A percentile compares a stretch with the other conserved stretches of the same genome.
Conservation (phyloP, 164 flowering plant genomes). For the Macadamia tetraphylla region DNA sequence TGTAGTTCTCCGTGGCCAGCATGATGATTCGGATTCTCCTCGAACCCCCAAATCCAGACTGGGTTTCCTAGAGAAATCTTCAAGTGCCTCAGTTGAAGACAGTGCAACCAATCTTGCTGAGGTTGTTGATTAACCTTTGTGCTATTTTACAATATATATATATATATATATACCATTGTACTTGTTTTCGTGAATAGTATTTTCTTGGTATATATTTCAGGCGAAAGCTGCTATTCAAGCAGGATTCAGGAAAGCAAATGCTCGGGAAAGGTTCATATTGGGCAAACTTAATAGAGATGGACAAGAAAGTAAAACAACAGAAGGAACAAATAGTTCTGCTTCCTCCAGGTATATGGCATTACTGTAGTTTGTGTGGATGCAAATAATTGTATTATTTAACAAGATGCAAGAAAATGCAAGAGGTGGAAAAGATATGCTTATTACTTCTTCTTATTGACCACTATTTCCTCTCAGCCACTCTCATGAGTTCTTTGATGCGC, state of each 20-base stretch:
- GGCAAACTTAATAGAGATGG: constrained; percentile 49
- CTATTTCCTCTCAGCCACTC: constrained; percentile 39
- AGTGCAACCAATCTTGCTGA: constrained; percentile 82
- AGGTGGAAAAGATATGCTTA: neutral
- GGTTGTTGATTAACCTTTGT: constrained; percentile 30
- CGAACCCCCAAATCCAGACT: constrained; percentile 81
- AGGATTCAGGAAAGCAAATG: constrained; percentile 58
- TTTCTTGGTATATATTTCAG: constrained; percentile 27
- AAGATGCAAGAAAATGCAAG: neutral
- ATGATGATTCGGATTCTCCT: constrained; percentile 72
- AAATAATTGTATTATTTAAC: constrained; percentile 3
- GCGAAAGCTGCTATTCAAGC: constrained; percentile 85
- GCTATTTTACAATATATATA: neutral
- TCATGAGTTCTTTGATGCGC: constrained; percentile 53
- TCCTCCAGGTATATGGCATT: constrained; percentile 49
- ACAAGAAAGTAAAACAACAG: constrained; percentile 43
- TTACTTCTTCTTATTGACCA: constrained; percentile 8
- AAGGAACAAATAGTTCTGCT: constrained; percentile 38
- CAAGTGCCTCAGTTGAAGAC: constrained; percentile 72
- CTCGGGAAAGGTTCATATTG: constrained; percentile 46
- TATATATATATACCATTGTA: neutral
- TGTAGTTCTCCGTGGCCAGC: constrained; percentile 72
- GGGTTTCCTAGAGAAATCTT: constrained; percentile 69
- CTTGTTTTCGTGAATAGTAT: neutral
- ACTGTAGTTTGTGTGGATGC: neutral